Evolutionary conservation across 2,329 filamentous ascomycete genomes (phyloP), one percentile per base, ranked within the genome.

Genomic region (Colletotrichum destructivum): DNA sequence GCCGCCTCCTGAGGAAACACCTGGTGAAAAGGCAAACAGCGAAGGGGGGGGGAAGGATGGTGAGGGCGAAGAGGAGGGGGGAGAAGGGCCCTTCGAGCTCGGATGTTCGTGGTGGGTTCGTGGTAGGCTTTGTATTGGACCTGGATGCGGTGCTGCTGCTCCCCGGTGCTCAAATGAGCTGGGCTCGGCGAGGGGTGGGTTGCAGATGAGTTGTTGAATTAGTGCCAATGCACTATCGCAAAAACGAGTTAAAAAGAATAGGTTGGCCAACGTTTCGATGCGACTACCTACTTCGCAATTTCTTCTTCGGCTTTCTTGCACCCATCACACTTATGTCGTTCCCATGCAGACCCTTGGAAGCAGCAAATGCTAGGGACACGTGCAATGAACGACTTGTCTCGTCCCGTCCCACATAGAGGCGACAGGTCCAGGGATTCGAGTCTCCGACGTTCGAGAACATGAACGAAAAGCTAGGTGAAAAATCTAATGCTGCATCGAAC

Each of bases 181-280:
- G 62, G 51, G 62, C 44, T 55, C 51, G 62, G 62, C 38, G 23
- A 31, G 26, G 62, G 57, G 62, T 66, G 67, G 57, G 69, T 57
- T 54, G 51, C 44, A 23, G 61, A 60, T 60, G 65, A 69, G 54
- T 59, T 69, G 54, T 69, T 60, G 65, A 60, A 56, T 63, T 69
- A 56, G 65, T 69, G 59, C 59, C 60, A 59, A 72, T 61, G 69
- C 69, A 54, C 57, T 55, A 49, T 26, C 35, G 55, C 13, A 31
- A 52, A 63, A 54, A 38, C 49, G 16, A 16, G 16, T 38, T 3
- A 18, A 18, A 18, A 18, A 18, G 12, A 40, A 38, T 13, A 38
- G 16, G 40, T 57, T 49, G 23, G 55, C 35, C 60, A 56, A 69
- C 49, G 60, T 59, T 64, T 64, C 55, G 55, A 59, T 63, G 47